phyloP scores from a whole-genome alignment of 805 yeast genomes.

The Scheffersomyces coipomensis region DNA sequence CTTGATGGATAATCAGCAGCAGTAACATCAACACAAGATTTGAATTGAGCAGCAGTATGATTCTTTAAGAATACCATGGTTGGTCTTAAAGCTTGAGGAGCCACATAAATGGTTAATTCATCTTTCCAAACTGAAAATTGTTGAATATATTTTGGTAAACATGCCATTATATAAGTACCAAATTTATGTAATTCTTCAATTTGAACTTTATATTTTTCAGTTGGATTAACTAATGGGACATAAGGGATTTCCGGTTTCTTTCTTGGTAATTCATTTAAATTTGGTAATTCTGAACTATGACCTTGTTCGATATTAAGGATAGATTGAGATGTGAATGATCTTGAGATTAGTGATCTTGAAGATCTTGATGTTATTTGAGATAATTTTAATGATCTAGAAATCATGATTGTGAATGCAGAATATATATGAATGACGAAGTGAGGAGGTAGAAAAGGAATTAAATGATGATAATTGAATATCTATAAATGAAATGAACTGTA shows the following conservation, averaged over 20 bases:
- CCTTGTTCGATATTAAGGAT: not conserved
- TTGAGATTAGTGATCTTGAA: too few species aligned
- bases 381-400: not conserved
- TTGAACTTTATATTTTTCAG: conserved; percentile 67
- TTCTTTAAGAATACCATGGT: conserved; percentile 66
- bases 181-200: conserved; percentile 74
- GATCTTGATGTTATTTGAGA: not conserved
- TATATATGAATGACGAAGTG: too few species aligned
- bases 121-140: conserved; percentile 90
- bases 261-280: conserved; percentile 39
- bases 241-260: conserved; percentile 25
- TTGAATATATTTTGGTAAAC: conserved; percentile 79
- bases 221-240: conserved; percentile 68
- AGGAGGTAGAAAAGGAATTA: too few species aligned
- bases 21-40: conserved; percentile 75
- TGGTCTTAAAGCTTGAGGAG: conserved; percentile 76
- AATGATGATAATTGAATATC: too few species aligned
- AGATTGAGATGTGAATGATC: not conserved
- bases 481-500: not conserved
- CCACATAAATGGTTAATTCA: conserved; percentile 72
- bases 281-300: conserved; percentile 22
- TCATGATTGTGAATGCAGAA: not conserved
- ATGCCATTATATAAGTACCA: conserved; percentile 74
- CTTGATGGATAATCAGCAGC: conserved; percentile 86
- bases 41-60: conserved; percentile 81